Base-by-base conservation (phyloP, 371 early-diverging fungal genomes). In the Mucor piriformis region DNA sequence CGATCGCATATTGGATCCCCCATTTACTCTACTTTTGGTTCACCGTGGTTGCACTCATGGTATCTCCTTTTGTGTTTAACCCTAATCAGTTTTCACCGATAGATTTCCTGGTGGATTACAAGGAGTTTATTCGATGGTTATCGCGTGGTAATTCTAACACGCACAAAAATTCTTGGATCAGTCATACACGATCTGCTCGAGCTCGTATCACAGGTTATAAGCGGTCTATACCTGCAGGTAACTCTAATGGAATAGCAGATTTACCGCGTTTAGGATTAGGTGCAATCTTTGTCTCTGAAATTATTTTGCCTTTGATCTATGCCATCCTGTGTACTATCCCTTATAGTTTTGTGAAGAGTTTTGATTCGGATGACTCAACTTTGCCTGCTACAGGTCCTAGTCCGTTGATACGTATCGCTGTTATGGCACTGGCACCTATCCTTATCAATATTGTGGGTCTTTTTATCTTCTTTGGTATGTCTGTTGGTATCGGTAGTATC, bases 21-120 rank as follows among this genome's bases (percentile, higher is more conserved):
- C 91, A 90, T 34, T 59, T 94, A 57, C 70, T 88, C 50, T 94
- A 94, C 72, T 93, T 95, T 59, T 94, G 94, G 93, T 81, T 94
- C 37, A 92, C 91, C 12, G 89, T 88, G 27, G 63, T 88, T 18
- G 89, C 91, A 1, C 67, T 93, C 34, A 72, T 85, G 50, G 66
- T 92, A 23, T 87, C 92, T 37, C 93, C 94, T 0, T 93, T 90
- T 69, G 59, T 93, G 20, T 93, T 91, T 71, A 93, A 93, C 61
- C 93, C 92, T 7, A 90, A 91, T 57, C 92, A 91, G 66, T 93
- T 93, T 57, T 76, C 86, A 5, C 74, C 86, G 34, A 74, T 78
- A 0, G 92, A 91, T 54, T 91, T 92, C 60, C 76, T 93, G 57
- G 62, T 90, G 6, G 94, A 93, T 59, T 93, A 92, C 64, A 83